Conservation (phyloP, 192 early-diverging fungal species). For the Backusella parvicylindrica region DNA sequence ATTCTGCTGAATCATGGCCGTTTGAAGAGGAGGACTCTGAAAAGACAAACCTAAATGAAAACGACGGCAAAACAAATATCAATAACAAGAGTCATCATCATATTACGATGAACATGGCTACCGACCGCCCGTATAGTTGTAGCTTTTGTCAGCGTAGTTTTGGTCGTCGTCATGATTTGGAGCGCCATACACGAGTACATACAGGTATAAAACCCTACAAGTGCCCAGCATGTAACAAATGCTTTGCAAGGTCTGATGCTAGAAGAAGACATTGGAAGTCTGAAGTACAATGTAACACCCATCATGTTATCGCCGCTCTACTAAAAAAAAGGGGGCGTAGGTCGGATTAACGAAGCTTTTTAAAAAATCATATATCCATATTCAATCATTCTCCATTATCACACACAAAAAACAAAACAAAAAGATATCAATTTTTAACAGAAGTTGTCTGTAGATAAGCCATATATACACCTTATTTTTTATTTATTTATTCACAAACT, state of each 20-base stretch:
- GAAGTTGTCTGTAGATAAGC: neutral
- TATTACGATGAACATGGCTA: neutral
- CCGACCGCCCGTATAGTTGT: neutral
- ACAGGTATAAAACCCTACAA: conserved; percentile 17
- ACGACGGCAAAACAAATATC: neutral
- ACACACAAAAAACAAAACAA: neutral
- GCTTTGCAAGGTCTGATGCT: conserved; percentile 16
- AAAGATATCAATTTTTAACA: neutral
- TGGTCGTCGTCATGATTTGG: conserved; percentile 20
- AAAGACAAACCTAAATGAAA: neutral
- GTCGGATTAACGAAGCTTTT: neutral
- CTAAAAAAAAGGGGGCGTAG: neutral
- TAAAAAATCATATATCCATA: neutral
- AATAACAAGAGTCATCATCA: neutral
- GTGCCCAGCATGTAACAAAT: conserved; percentile 10
- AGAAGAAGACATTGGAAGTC: conserved; percentile 12
- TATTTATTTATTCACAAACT: neutral
- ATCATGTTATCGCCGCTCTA: neutral
- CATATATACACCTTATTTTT: neutral
- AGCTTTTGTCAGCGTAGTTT: conserved; percentile 11
- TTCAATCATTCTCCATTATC: neutral
- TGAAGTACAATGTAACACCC: conserved; percentile 8
- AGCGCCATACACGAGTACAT: conserved; percentile 20
- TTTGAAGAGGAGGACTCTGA: neutral
- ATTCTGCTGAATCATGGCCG: neutral